Evolutionary conservation across 371 early-diverging fungal genomes (phyloP).

Genomic region (Basidiobolus heterosporus): DNA sequence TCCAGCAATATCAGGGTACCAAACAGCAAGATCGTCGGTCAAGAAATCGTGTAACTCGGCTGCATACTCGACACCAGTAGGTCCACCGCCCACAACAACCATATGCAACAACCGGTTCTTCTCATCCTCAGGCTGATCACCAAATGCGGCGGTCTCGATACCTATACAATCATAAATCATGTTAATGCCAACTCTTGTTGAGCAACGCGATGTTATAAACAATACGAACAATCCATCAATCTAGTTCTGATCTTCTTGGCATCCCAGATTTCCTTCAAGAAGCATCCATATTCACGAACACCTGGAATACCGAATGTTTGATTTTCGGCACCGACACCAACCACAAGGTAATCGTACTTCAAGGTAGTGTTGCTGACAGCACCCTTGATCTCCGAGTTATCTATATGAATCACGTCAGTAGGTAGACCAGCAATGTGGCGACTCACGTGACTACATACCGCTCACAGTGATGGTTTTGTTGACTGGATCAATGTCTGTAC

Average conservation of each 20-base stretch:
- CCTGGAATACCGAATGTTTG: constrained; percentile 81
- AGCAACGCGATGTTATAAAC: not conserved
- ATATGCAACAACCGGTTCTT: constrained; percentile 79
- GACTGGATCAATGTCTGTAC: constrained; percentile 12
- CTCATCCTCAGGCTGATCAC: constrained; percentile 47
- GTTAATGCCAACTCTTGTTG: too few relatives aligned
- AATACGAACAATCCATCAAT: constrained; percentile 50
- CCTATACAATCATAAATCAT: not conserved
- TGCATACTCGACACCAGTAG: constrained; percentile 89
- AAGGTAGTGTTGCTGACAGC: constrained; percentile 32
- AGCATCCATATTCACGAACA: constrained; percentile 69
- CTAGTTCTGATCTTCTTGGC: constrained; percentile 74
- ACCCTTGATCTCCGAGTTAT: constrained; percentile 55
- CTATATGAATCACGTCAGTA: too few relatives aligned
- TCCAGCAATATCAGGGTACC: constrained; percentile 74
- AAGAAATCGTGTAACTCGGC: constrained; percentile 88
- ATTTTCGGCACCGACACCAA: constrained; percentile 76
- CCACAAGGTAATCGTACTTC: constrained; percentile 73
- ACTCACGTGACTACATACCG: constrained; percentile 21
- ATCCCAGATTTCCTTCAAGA: constrained; percentile 78
- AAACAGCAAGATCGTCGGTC: constrained; percentile 57
- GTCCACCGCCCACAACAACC: constrained; percentile 94
- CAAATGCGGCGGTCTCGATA: constrained; percentile 77
- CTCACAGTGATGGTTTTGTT: constrained; percentile 8
- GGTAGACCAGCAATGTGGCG: too few relatives aligned